Conservation (phyloP, 2,329 filamentous ascomycete species). For the Madurella fahalii region DNA sequence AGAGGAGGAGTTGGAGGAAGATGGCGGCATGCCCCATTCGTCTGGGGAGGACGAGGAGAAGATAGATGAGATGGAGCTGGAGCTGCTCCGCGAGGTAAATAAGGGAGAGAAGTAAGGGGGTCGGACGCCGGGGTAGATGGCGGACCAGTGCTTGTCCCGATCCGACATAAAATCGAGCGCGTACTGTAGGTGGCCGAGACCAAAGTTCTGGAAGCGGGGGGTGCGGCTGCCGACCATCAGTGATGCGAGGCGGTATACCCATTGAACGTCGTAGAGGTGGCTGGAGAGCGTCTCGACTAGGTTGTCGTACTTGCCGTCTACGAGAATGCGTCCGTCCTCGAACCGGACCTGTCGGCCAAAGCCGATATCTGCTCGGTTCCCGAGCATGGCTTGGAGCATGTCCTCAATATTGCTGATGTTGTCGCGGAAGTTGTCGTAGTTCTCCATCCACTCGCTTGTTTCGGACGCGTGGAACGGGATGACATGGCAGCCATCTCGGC, state of each 20-base stretch:
- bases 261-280: conserved; percentile 31
- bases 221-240: conserved; percentile 25
- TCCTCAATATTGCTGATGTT: conserved; percentile 45
- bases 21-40: not conserved
- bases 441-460: conserved; percentile 23
- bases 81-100: not conserved
- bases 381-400: conserved; percentile 37
- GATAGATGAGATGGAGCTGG: conserved; percentile 3
- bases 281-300: conserved; percentile 10
- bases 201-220: conserved; percentile 15
- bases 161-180: conserved; percentile 28
- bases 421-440: conserved; percentile 37
- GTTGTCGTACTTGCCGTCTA: conserved; percentile 6
- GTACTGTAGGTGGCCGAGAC: conserved; percentile 20
- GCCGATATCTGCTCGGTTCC: conserved; percentile 13
- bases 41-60: not conserved
- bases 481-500: conserved; percentile 31
- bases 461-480: conserved; percentile 28
- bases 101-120: conserved; percentile 30
- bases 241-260: conserved; percentile 32
- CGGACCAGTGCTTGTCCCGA: conserved; percentile 27
- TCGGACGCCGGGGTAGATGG: conserved; percentile 19
- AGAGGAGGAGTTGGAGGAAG: conserved; percentile 29
- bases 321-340: conserved; percentile 5
- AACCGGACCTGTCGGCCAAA: conserved; percentile 7